Conservation (phyloP, 805 yeast species). For the Ogataea glucozyma region DNA sequence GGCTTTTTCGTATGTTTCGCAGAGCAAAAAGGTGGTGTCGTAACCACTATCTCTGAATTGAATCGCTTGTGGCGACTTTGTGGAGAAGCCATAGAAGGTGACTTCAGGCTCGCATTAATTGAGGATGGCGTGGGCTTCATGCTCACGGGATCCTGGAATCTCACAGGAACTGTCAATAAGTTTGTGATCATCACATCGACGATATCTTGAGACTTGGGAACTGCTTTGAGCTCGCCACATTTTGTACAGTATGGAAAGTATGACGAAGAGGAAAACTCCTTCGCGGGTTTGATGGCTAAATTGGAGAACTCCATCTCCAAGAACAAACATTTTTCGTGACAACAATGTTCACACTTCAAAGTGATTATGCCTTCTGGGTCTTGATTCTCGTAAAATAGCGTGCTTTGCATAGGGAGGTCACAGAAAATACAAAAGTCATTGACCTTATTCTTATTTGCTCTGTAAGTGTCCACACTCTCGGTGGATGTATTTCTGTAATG, state of each 20-base stretch:
- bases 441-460: conserved; percentile 1
- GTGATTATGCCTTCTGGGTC: conserved; percentile 42
- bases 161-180: conserved; percentile 15
- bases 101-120: not conserved
- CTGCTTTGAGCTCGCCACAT: conserved; percentile 25
- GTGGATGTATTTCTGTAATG: not conserved
- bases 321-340: conserved; percentile 59
- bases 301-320: conserved; percentile 38
- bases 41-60: conserved; percentile 1
- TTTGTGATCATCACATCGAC: conserved; percentile 24
- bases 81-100: conserved; percentile 5
- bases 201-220: conserved; percentile 25
- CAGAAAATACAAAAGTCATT: conserved; percentile 40
- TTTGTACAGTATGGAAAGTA: conserved; percentile 30
- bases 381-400: conserved; percentile 41
- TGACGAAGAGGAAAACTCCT: conserved; percentile 11
- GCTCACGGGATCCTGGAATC: not conserved
- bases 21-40: too few species aligned
- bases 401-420: conserved; percentile 48
- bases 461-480: conserved; percentile 3
- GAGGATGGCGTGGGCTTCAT: not conserved
- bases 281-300: conserved; percentile 1
- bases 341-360: conserved; percentile 53
- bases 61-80: conserved; percentile 7
- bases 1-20: conserved; percentile 29